Base-by-base conservation (phyloP, 2,329 filamentous ascomycete genomes). In the Fusarium tuaranense region DNA sequence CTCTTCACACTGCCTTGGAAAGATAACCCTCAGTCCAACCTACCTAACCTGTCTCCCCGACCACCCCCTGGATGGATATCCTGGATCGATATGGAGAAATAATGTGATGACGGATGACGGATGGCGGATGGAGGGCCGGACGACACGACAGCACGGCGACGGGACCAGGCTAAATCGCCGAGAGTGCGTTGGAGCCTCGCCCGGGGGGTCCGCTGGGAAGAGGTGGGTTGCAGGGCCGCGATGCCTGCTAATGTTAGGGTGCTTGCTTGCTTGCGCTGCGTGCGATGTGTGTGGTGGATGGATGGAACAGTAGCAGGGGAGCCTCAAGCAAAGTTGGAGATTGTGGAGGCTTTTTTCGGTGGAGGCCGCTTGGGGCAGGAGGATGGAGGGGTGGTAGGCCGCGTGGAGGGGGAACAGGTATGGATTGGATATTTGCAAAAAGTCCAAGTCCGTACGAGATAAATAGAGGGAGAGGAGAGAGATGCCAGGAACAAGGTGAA, bases 1-100 rank as follows among this genome's bases (percentile, higher is more conserved):
- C 63, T 65, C 59, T 61, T 48, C 69, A 53, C 69, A 65, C 70
- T 76, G 65, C 73, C 70, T 74, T 78, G 68, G 72, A 78, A 76
- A 78, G 75, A 75, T 74, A 75, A 65, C 72, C 69, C 72, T 75
- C 69, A 59, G 32, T 58, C 53, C 53, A 58, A 39, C 25, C 48
- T 30, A 27, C 67, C 62, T 69, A 57, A 39, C 48, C 48, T 32
- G 48, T 68, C 62, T 71, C 68, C 48, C 61, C 57, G 51, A 66
- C 62, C 59, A 68, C 68, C 75, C 44, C 75, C 75, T 71, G 70
- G 63, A 62, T 44, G 65, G 51, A 51, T 68, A 60, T 53, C 63
- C 72, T 66, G 63, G 68, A 65, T 65, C 16, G 55, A 67, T 68
- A 67, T 73, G 75, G 75, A 78, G 64, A 55, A 66, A 69, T 71